Percentiles rank a stretch among this genome's conserved stretches.
Evolutionary conservation across 306 rosid species (phyloP).

Genomic region (Herpetospermum pedunculosum): DNA sequence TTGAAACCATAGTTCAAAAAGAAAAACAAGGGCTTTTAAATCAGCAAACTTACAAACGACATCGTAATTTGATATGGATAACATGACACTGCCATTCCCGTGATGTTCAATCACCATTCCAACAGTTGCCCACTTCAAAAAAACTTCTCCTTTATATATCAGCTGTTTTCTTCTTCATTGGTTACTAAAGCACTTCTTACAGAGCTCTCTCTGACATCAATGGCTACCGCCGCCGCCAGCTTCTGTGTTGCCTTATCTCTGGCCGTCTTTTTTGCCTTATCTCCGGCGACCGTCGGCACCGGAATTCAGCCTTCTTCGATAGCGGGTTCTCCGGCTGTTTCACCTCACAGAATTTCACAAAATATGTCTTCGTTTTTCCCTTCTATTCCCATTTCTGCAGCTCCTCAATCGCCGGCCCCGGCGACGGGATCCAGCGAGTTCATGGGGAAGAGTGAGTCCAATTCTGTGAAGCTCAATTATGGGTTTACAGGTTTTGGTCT

Average conservation of each 20-base stretch:
- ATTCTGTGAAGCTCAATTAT: slow-evolving; percentile 15
- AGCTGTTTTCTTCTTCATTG: background rate
- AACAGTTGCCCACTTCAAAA: background rate
- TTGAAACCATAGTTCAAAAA: background rate
- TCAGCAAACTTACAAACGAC: background rate
- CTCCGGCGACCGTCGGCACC: background rate
- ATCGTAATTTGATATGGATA: background rate
- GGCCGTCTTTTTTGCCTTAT: background rate
- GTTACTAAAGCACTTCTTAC: background rate
- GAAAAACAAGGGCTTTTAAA: background rate
- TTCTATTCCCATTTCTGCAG: slow-evolving; percentile 19
- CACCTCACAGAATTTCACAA: slow-evolving; percentile 33
- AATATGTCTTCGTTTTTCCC: slow-evolving; percentile 59
- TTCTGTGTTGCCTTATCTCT: background rate
- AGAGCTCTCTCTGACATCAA: slow-evolving; percentile 1
- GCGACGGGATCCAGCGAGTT: slow-evolving; percentile 46
- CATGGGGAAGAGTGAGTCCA: slow-evolving; percentile 38
- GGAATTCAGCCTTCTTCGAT: slow-evolving; percentile 13
- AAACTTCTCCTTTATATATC: background rate
- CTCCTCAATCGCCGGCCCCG: slow-evolving; percentile 19
- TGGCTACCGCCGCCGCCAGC: background rate
- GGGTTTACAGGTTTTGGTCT: slow-evolving; percentile 1
- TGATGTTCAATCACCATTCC: background rate
- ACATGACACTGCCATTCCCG: background rate
- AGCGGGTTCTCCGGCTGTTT: slow-evolving; percentile 48